Conservation (phyloP, 306 rosid species). For the Inga leiocalycina region DNA sequence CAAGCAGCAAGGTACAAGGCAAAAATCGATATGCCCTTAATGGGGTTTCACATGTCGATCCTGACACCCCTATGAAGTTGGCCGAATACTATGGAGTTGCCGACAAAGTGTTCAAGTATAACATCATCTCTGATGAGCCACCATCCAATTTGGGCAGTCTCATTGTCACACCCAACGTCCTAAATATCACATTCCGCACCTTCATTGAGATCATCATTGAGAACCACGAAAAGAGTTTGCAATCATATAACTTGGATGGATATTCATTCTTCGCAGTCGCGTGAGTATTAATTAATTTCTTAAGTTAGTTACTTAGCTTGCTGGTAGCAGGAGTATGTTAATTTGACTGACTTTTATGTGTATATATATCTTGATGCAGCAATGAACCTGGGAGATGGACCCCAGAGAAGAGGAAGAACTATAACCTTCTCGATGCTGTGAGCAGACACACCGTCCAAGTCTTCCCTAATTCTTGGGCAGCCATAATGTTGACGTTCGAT, state of each 20-base stretch:
- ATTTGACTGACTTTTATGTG: background rate
- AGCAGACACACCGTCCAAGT: slow-evolving; percentile 14
- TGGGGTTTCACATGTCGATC: background rate
- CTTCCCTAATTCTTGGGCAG: slow-evolving; percentile 40
- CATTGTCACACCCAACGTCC: slow-evolving; percentile 40
- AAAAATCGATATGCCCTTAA: slow-evolving; percentile 2
- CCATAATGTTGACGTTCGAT: slow-evolving; percentile 45
- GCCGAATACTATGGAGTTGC: slow-evolving; percentile 34
- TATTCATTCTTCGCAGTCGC: slow-evolving; percentile 54
- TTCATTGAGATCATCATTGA: slow-evolving; percentile 64
- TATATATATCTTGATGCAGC: slow-evolving; percentile 20
- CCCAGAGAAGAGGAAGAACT: slow-evolving; percentile 37
- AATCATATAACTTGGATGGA: slow-evolving; percentile 59
- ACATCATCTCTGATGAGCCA: slow-evolving; percentile 36
- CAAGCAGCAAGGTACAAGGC: background rate
- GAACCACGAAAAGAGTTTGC: slow-evolving; percentile 57
- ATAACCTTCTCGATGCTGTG: slow-evolving; percentile 19
- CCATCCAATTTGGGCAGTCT: slow-evolving; percentile 7
- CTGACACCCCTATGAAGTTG: slow-evolving; percentile 27
- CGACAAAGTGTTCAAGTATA: slow-evolving; percentile 46
- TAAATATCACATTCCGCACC: slow-evolving; percentile 39
- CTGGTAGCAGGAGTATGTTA: no score
- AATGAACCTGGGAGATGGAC: slow-evolving; percentile 61
- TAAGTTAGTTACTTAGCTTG: background rate
- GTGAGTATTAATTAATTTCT: slow-evolving; percentile 35